These are phyloP conservation scores for Vinca major DNA, from an alignment of 305 asterid species.

Conservation along the genomic window DNA sequence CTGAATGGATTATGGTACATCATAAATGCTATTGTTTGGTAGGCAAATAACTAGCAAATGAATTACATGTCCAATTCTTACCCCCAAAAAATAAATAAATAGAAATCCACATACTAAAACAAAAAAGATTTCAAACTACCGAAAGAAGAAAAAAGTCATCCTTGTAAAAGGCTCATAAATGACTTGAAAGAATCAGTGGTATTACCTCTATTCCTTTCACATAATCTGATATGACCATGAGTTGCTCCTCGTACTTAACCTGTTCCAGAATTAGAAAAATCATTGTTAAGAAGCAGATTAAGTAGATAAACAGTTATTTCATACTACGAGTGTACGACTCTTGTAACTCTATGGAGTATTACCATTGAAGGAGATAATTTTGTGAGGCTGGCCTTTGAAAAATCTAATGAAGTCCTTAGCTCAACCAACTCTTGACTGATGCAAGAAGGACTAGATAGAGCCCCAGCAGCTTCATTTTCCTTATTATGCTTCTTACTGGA, in stretches of 20 bases:
- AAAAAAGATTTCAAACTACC: not conserved
- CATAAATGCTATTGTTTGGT: not conserved
- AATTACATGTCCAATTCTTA: not conserved
- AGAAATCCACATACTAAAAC: not conserved
- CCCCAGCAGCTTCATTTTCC: slow-evolving; percentile 31
- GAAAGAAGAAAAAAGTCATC: not conserved
- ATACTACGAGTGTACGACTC: not conserved
- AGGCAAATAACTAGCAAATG: not conserved
- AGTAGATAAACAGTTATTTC: not conserved
- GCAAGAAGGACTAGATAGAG: slow-evolving; percentile 26
- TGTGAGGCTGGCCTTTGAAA: slow-evolving; percentile 35
- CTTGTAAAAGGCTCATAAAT: slow-evolving; percentile 1
- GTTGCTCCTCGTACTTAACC: slow-evolving; percentile 59
- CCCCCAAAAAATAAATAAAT: too few relatives aligned
- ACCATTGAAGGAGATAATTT: slow-evolving; percentile 39
- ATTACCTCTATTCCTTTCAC: slow-evolving; percentile 66
- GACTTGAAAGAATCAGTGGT: not conserved
- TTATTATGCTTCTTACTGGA: slow-evolving; percentile 25
- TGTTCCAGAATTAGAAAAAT: slow-evolving; percentile 26
- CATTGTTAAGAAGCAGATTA: slow-evolving; percentile 1
- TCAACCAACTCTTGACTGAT: slow-evolving; percentile 31
- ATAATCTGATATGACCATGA: slow-evolving; percentile 43
- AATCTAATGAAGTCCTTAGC: slow-evolving; percentile 31
- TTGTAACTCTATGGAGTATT: slow-evolving; percentile 24
- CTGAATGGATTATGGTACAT: not conserved